phyloP scores from a whole-genome alignment of 768 basidiomycete genomes.

The Hericium erinaceus region DNA sequence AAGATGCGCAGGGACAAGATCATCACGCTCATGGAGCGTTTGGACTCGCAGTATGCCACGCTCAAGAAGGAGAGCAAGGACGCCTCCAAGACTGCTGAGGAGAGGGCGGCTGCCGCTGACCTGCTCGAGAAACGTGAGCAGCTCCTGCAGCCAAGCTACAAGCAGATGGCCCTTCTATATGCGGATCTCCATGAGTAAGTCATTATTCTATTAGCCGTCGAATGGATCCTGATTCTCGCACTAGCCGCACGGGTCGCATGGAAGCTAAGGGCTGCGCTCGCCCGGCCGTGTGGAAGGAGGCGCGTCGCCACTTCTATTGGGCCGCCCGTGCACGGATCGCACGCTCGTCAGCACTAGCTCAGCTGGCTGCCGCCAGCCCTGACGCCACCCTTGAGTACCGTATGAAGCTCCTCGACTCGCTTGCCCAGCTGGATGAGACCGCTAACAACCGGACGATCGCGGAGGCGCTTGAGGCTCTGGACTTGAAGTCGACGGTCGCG shows the following conservation, averaged over 20 bases:
- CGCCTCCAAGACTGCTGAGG: slow-evolving; percentile 57
- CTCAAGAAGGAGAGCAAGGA: slow-evolving; percentile 80
- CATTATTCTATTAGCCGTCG: not conserved
- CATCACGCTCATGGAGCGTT: slow-evolving; percentile 81
- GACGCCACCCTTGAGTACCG: slow-evolving; percentile 61
- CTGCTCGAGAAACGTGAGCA: slow-evolving; percentile 71
- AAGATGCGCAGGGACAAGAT: slow-evolving; percentile 97
- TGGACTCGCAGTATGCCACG: slow-evolving; percentile 74
- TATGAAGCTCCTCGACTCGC: slow-evolving; percentile 48
- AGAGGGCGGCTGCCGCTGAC: slow-evolving; percentile 60
- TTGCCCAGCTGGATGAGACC: slow-evolving; percentile 44
- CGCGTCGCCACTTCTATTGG: slow-evolving; percentile 92
- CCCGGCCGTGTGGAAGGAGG: slow-evolving; percentile 77
- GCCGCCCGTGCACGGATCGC: slow-evolving; percentile 76
- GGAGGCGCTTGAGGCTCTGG: slow-evolving; percentile 60
- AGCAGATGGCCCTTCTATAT: slow-evolving; percentile 87
- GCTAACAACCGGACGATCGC: slow-evolving; percentile 51
- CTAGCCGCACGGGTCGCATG: slow-evolving; percentile 89
- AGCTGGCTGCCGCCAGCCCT: slow-evolving; percentile 65
- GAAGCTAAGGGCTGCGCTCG: slow-evolving; percentile 95
- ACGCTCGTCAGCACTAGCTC: slow-evolving; percentile 51
- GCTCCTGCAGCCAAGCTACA: slow-evolving; percentile 80
- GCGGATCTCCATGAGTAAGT: slow-evolving; percentile 94
- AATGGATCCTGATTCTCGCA: not conserved
- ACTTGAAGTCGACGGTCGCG: slow-evolving; percentile 50